Base-by-base conservation (phyloP, 164 flowering plant genomes). In the Macadamia tetraphylla region DNA sequence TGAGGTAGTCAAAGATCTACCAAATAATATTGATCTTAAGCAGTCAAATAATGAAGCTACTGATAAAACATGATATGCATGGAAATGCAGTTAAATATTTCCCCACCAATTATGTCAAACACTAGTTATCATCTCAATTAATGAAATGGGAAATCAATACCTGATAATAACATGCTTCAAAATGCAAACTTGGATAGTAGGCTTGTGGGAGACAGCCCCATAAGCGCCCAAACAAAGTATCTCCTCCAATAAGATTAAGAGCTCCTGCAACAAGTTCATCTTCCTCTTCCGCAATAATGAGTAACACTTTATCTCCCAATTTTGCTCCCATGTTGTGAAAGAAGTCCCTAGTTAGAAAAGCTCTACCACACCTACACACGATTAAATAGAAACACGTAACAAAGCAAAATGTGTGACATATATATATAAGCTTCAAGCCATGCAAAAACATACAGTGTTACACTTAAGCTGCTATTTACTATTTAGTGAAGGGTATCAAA, bases 111-210 rank as follows among this genome's bases (percentile, higher is more conserved):
- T 46, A 46, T 8, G 13, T 42, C 58, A 9, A 69, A 40, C 29
- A 51, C 3, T 29, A 11, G 42, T 30, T 61, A 23, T 29, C 66
- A 53, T 30, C 56, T 65, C n/a, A 12, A 46, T 55, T n/a, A 0
- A 29, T 18, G 60, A 32, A 65, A 49, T 14, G 63, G 51, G 40
- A 23, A 65, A 66, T 15, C 9, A 74, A 42, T 67, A 94, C 98
- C 98, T 91, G 97, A 78, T 94, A 91, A 80, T 94, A 94, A 69
- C 98, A 94, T 48, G 97, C 96, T 85, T 94, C 98, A 79, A 94
- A 94, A 82, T 94, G 98, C 78, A 94, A 79, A 73, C 87, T 84
- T 58, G 96, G 94, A 67, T 91, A 91, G 69, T 90, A 88, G 57
- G 81, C 86, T 51, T 61, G 69, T 17, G 94, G 92, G 35, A 79